Evolutionary conservation across 108 stramenopile species (phyloP), one percentile per base, ranked within the genome.

Genomic region (Chaetoceros muelleri): DNA sequence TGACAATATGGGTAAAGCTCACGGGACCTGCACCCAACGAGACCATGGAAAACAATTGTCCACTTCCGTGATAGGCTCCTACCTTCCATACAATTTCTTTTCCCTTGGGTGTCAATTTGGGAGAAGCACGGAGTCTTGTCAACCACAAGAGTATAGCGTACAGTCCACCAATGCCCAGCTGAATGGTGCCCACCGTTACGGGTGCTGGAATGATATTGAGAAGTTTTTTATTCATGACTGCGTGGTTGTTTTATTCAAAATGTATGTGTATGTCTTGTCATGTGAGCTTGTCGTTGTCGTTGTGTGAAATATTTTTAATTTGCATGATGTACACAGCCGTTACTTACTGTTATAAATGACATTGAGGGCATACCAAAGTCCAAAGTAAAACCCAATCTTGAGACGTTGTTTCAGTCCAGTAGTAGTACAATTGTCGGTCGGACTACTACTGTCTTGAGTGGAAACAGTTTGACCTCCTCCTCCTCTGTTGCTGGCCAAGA

Each of bases 341-440:
- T 53, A 87, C 85, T 78, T 72, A 83, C 82, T 94, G 75, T 98
- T 98, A 88, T 98, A 98, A 59, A 85, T 64, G 49, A 98, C 69
- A 66, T 96, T 98, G 55, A 98, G 85, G 24, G 87, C 83, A 67
- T 97, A 98, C 98, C 98, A 98, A 44, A 96, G 65, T 16, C 61
- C 81, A 69, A 98, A 98, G 65, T 90, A 94, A 17, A 67, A 69
- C 31, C 77, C 85, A 55, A 95, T 70, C 59, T 87, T 75, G 47
- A 80, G 62, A 16, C 69, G 58, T 22, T 62, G 31, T 40, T 40
- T 40, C 34, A 40, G 5, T 40, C 34, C 34, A 40, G 34, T 40
- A 40, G 5, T 40, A 13, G 34, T n/a, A n/a, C n/a, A n/a, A n/a
- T n/a, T n/a, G n/a, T n/a, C n/a, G n/a, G n/a, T n/a, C n/a, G n/a